phyloP scores from a whole-genome alignment of 768 basidiomycete species.

The Termitomyces sp. region DNA sequence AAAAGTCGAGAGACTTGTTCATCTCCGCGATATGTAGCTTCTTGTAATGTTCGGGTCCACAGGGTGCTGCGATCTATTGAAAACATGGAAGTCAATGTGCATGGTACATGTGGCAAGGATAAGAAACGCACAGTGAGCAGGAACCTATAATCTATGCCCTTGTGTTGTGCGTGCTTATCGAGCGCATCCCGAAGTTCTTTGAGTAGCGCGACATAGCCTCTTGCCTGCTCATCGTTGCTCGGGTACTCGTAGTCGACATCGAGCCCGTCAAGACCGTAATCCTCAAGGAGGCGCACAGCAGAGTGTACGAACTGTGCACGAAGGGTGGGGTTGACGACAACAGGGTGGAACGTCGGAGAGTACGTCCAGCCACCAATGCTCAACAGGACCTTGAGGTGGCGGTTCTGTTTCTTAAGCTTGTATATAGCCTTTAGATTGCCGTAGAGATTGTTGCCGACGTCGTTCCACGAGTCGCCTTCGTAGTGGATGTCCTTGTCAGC shows the following conservation, averaged over 20 bases:
- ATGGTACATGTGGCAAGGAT: neutral
- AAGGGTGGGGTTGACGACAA: slow-evolving; percentile 59
- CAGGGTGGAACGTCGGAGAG: slow-evolving; percentile 79
- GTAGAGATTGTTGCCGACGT: slow-evolving; percentile 84
- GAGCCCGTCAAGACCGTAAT: slow-evolving; percentile 89
- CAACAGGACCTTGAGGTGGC: slow-evolving; percentile 75
- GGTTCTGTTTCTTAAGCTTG: slow-evolving; percentile 79
- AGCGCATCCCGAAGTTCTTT: slow-evolving; percentile 69
- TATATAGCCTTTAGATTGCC: slow-evolving; percentile 95
- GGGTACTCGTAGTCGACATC: slow-evolving; percentile 97
- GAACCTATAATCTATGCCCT: slow-evolving; percentile 57
- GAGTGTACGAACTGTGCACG: slow-evolving; percentile 78
- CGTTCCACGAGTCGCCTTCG: slow-evolving; percentile 93
- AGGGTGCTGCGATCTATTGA: slow-evolving; percentile 82
- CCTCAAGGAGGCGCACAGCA: slow-evolving; percentile 75
- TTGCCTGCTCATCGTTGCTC: slow-evolving; percentile 66
- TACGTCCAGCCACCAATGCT: slow-evolving; percentile 98
- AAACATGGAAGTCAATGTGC: neutral
- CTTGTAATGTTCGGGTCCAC: slow-evolving; percentile 82
- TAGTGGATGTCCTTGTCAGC: slow-evolving; percentile 98
- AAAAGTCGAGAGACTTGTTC: slow-evolving; percentile 87
- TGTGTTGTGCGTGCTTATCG: slow-evolving; percentile 63
- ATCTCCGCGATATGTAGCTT: slow-evolving; percentile 78
- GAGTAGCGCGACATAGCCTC: slow-evolving; percentile 80
- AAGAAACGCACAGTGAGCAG: slow-evolving; percentile 59